A percentile compares a stretch with the other conserved stretches of the same genome.
Conservation (phyloP, 23 red algal genomes). For the Gracilaria caudata region DNA sequence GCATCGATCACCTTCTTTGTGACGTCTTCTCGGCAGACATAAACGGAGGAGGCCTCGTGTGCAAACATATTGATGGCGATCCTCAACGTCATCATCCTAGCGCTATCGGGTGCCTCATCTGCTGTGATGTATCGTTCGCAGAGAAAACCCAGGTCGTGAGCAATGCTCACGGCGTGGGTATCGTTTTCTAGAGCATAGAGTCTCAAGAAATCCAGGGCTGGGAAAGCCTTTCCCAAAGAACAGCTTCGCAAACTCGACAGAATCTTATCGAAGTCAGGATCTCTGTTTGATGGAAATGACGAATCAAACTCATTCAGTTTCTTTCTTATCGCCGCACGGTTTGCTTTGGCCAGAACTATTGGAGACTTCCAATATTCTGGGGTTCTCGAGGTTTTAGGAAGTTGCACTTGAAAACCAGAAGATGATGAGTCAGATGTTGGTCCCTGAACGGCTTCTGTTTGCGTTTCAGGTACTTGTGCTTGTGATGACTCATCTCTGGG, state of each 20-base stretch:
- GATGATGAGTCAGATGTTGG: background rate
- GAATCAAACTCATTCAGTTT: slow-evolving; percentile 21
- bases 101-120: background rate
- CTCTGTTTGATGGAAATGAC: background rate
- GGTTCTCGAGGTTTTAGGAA: background rate
- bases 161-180: background rate
- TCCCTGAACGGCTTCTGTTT: background rate
- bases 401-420: too few species aligned
- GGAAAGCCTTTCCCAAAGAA: slow-evolving; percentile 36
- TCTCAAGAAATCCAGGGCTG: slow-evolving; percentile 36
- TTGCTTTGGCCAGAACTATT: background rate
- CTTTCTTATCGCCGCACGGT: background rate
- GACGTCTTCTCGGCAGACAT: background rate
- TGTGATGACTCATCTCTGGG: slow-evolving; percentile 1
- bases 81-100: slow-evolving; percentile 47
- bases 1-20: background rate
- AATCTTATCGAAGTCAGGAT: slow-evolving; percentile 14
- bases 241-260: slow-evolving; percentile 19
- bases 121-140: slow-evolving; percentile 15
- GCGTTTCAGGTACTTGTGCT: background rate
- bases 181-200: slow-evolving; percentile 7
- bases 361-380: slow-evolving; percentile 13
- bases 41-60: background rate
- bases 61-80: slow-evolving; percentile 33
- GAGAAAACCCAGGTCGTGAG: slow-evolving; percentile 6